These are phyloP conservation scores for Diddensiella transvaalensis DNA, from an alignment of 805 yeast genomes.

Conservation along the genomic window DNA sequence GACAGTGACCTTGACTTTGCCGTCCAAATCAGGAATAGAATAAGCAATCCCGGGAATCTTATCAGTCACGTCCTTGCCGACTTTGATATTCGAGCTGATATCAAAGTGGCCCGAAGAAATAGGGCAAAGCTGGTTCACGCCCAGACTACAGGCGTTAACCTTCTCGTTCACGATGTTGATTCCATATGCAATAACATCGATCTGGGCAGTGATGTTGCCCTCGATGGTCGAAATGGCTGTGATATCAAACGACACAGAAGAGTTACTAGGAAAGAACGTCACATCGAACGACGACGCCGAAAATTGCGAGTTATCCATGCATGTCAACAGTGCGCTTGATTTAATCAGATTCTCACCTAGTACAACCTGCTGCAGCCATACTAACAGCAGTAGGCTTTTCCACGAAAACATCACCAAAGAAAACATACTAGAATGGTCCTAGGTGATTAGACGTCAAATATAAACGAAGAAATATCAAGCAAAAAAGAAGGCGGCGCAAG, in stretches of 20 bases:
- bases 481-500: too few relatives aligned
- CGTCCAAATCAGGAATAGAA: conserved; percentile 92
- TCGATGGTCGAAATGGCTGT: conserved; percentile 76
- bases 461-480: too few relatives aligned
- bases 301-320: conserved; percentile 86
- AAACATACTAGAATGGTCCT: too few relatives aligned
- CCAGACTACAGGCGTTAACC: conserved; percentile 58
- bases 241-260: conserved; percentile 60
- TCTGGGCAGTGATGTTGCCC: conserved; percentile 63
- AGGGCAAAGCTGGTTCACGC: conserved; percentile 66
- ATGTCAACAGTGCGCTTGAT: conserved; percentile 74
- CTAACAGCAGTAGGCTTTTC: neutral
- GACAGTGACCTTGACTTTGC: conserved; percentile 73
- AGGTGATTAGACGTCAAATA: too few relatives aligned
- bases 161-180: conserved; percentile 53
- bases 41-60: conserved; percentile 80
- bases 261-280: conserved; percentile 61
- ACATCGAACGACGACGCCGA: conserved; percentile 84
- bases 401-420: too few relatives aligned
- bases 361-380: neutral
- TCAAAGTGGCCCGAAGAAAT: conserved; percentile 83
- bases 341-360: conserved; percentile 29
- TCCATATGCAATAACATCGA: conserved; percentile 77
- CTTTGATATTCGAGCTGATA: conserved; percentile 46
- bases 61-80: conserved; percentile 34